Conservation (phyloP, 306 rosid species). For the Glycyrrhiza uralensis region DNA sequence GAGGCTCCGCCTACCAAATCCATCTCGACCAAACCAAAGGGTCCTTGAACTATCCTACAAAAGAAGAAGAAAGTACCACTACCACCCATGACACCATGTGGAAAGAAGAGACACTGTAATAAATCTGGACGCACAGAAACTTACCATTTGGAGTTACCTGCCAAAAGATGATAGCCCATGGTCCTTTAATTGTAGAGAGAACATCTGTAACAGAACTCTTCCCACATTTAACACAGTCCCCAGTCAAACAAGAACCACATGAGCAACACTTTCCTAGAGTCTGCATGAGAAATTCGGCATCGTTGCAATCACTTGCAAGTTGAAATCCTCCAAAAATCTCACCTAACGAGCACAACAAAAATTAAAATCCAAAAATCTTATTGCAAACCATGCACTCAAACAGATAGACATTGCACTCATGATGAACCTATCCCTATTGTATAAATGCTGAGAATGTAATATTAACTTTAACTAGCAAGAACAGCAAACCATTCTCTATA, state of each 20-base stretch:
- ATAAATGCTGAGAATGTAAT: neutral
- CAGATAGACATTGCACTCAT: neutral
- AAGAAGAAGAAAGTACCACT: slow-evolving; percentile 12
- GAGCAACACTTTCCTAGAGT: slow-evolving; percentile 53
- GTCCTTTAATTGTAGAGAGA: slow-evolving; percentile 76
- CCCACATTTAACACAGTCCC: slow-evolving; percentile 30
- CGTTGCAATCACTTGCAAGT: slow-evolving; percentile 57
- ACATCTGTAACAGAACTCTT: slow-evolving; percentile 44
- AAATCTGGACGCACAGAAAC: slow-evolving; percentile 39
- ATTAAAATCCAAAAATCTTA: slow-evolving; percentile 1
- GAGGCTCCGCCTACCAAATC: slow-evolving; percentile 90
- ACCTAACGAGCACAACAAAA: slow-evolving; percentile 42
- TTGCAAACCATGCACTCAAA: neutral
- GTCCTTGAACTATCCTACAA: slow-evolving; percentile 67
- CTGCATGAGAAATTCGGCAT: slow-evolving; percentile 67
- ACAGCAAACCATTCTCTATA: neutral
- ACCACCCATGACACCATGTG: slow-evolving; percentile 9
- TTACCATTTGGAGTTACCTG: slow-evolving; percentile 86
- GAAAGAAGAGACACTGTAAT: neutral
- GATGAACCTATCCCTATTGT: neutral
- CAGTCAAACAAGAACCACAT: slow-evolving; percentile 33
- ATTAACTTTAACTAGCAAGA: neutral
- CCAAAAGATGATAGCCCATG: slow-evolving; percentile 95
- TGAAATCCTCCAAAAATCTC: slow-evolving; percentile 83
- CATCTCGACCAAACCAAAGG: slow-evolving; percentile 96